Evolutionary conservation across 2,329 filamentous ascomycete species (phyloP), one percentile per base, ranked within the genome.

Genomic region (Botryotinia narcissicola): DNA sequence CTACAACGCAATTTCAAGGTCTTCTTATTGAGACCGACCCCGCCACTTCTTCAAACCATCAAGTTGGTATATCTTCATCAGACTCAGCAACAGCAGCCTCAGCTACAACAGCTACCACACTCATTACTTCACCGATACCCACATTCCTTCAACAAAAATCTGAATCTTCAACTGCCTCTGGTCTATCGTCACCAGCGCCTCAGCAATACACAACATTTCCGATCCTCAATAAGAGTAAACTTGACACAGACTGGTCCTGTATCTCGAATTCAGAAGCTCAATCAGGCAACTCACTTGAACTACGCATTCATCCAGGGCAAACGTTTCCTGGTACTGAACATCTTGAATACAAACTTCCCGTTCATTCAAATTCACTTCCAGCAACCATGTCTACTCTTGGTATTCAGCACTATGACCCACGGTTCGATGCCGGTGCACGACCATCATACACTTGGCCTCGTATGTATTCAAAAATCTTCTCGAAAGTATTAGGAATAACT

Each of bases 391-490:
- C 79, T 75, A 77, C 78, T 69, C 70, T 80, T 35, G 79, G 80
- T 14, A 79, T 80, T 71, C 79, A 81, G 70, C 78, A 79, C 59
- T 81, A 79, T 75, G 80, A 81, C 71, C 62, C 75, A 63, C 74
- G 77, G 57, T 81, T 81, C 72, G 79, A 80, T 75, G 75, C 77
- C 51, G 74, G 75, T 67, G 74, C 76, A 60, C 75, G 78, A 73
- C 78, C 77, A 61, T 78, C 78, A 69, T 80, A 78, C 59, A 81
- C 79, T 44, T 81, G 80, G 80, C 80, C 80, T 76, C 77, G 80
- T 81, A 76, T 77, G 80, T 79, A 72, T 69, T 68, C 44, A 66
- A 59, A 42, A 35, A 59, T 32, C 48, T 48, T 37, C 54, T 18
- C 16, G 32, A 40, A 25, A 64, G 29, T 42, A 69, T 57, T n/a